Percentiles rank a stretch among this genome's conserved stretches.
These are phyloP conservation scores for Brassica nigra DNA, from an alignment of 345 rosid genomes.

Conservation along the genomic window DNA sequence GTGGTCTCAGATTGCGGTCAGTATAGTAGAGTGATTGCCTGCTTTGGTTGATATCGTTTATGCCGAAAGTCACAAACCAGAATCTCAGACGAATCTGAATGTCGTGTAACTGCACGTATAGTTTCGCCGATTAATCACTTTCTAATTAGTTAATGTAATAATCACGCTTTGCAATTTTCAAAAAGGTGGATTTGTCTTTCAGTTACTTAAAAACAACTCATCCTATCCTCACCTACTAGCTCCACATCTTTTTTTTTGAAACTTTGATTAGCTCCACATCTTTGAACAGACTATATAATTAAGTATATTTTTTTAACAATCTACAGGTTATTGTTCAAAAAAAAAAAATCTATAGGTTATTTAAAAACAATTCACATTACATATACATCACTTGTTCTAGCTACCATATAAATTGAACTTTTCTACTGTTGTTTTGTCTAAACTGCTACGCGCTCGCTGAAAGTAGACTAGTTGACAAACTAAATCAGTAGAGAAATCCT, in stretches of 20 bases:
- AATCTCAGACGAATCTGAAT: slow-evolving; percentile 17
- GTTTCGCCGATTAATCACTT: slow-evolving; percentile 12
- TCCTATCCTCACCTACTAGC: slow-evolving; percentile 6
- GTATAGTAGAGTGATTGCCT: background rate
- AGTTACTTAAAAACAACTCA: slow-evolving; percentile 3
- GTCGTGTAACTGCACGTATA: slow-evolving; percentile 9
- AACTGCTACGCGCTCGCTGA: background rate
- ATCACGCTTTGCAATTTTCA: slow-evolving; percentile 5
- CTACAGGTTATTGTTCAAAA: background rate
- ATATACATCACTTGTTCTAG: background rate
- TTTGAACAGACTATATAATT: background rate
- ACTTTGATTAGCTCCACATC: background rate
- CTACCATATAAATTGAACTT: background rate
- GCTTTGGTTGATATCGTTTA: slow-evolving; percentile 9
- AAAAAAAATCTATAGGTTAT: background rate
- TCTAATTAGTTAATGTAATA: slow-evolving; percentile 19
- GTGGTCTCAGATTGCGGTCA: background rate
- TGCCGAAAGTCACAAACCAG: slow-evolving; percentile 20
- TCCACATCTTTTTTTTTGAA: background rate
- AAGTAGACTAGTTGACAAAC: background rate
- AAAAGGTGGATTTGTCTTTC: background rate
- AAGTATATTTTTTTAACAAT: background rate
- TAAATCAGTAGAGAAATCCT: background rate
- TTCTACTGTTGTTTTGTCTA: background rate
- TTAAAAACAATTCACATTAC: background rate